Percentiles rank a stretch among this genome's conserved stretches.
These are phyloP conservation scores for Glycine latifolia DNA, from an alignment of 306 rosid genomes.

Conservation along the genomic window DNA sequence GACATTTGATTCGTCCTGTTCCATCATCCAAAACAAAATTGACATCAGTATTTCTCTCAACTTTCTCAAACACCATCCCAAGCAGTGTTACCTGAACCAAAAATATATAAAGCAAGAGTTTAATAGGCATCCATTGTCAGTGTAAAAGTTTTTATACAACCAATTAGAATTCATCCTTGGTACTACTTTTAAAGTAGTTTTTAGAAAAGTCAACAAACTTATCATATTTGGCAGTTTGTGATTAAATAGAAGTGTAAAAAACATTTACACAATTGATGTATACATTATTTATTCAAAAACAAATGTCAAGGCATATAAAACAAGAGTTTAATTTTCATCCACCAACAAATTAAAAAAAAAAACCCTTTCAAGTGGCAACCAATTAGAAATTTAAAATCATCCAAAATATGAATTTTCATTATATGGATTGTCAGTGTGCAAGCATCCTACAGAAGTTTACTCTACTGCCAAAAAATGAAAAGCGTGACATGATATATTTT, in stretches of 20 bases:
- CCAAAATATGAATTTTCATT: neutral
- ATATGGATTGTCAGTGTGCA: neutral
- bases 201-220: neutral
- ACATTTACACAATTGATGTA: neutral
- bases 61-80: conserved; percentile 80
- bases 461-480: neutral
- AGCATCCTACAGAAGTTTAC: neutral
- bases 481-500: neutral
- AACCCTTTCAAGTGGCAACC: neutral
- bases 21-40: conserved; percentile 79
- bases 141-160: neutral
- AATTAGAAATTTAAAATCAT: neutral
- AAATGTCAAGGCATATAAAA: neutral
- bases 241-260: too few relatives aligned
- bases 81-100: conserved; percentile 57
- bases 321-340: neutral
- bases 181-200: neutral
- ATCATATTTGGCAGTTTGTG: too few relatives aligned
- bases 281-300: neutral
- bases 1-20: conserved; percentile 80
- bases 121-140: neutral
- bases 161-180: neutral
- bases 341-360: neutral
- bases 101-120: neutral
- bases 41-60: conserved; percentile 79